Conservation (phyloP, 441 rosid species). For the Capsella rubella region DNA sequence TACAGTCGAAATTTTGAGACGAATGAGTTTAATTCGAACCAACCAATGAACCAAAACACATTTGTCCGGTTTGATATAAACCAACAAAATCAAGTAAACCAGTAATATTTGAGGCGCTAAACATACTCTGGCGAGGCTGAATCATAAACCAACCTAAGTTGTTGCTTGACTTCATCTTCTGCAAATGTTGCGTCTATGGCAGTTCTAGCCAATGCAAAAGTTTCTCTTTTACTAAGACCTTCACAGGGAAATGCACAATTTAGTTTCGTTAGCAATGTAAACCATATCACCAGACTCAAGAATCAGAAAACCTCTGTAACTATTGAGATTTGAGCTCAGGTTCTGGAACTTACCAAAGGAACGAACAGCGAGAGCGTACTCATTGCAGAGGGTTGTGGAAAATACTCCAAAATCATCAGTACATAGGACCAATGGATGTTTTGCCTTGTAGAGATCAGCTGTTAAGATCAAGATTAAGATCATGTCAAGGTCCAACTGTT, state of each 20-base stretch:
- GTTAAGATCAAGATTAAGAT: constrained; percentile 35
- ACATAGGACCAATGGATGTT: constrained; percentile 83
- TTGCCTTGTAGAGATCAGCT: constrained; percentile 75
- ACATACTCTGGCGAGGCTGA: constrained; percentile 43
- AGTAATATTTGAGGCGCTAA: constrained; percentile 16
- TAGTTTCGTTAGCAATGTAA: constrained; percentile 21
- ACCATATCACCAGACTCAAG: background rate
- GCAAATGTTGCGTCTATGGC: constrained; percentile 82
- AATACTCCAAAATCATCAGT: constrained; percentile 94
- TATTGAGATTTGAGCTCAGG: constrained; percentile 19
- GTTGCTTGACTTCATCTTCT: constrained; percentile 66
- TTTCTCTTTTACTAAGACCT: constrained; percentile 74
- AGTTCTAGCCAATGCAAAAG: constrained; percentile 68
- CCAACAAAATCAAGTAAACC: constrained; percentile 27
- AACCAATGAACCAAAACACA: constrained; percentile 15
- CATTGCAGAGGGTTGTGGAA: constrained; percentile 78
- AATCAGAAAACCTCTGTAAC: constrained; percentile 4
- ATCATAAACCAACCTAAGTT: constrained; percentile 55
- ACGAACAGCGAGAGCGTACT: constrained; percentile 75
- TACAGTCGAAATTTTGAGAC: background rate
- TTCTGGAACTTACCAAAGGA: constrained; percentile 64
- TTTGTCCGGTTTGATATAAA: constrained; percentile 8
- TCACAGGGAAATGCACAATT: background rate
- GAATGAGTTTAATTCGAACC: background rate
- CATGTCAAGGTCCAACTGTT: background rate